A percentile compares a stretch with the other conserved stretches of the same genome.
These are phyloP conservation scores for Dactylellina drechsleri DNA, from an alignment of 2,329 filamentous ascomycete genomes.

Conservation along the genomic window DNA sequence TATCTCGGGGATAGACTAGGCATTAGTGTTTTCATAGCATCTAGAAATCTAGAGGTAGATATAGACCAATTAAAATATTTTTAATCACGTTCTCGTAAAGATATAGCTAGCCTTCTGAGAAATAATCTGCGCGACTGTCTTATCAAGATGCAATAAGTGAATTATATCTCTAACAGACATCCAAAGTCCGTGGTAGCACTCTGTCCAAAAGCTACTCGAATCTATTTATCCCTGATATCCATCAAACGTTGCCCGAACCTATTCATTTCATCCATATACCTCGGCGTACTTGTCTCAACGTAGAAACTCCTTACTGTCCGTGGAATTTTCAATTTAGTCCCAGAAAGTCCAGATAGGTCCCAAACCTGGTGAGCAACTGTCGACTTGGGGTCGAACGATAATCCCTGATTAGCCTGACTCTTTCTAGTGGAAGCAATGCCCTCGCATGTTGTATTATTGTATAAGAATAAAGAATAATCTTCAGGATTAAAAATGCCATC, in stretches of 20 bases:
- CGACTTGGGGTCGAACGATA: conserved; percentile 6
- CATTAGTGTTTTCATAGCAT: too few relatives aligned
- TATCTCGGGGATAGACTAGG: too few relatives aligned
- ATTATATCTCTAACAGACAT: too few relatives aligned
- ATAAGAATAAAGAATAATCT: conserved; percentile 24
- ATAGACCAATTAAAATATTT: too few relatives aligned
- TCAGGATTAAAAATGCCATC: conserved; percentile 32
- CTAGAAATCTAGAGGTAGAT: too few relatives aligned
- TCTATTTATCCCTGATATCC: conserved; percentile 4
- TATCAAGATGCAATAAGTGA: too few relatives aligned
- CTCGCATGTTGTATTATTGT: conserved; percentile 41
- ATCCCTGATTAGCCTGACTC: neutral
- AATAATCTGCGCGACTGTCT: too few relatives aligned
- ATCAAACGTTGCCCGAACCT: conserved; percentile 15
- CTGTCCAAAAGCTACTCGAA: too few relatives aligned
- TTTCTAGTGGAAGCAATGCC: conserved; percentile 10
- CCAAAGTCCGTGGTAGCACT: too few relatives aligned
- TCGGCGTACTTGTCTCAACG: conserved; percentile 18
- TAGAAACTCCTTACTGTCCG: conserved; percentile 46
- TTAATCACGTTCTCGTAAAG: too few relatives aligned
- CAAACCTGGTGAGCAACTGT: conserved; percentile 23
- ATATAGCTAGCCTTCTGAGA: too few relatives aligned
- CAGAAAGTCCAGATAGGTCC: conserved; percentile 27
- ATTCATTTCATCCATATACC: conserved; percentile 16
- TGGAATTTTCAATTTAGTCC: conserved; percentile 20